Evolutionary conservation across 176 grass and related monocot species (phyloP).

Genomic region (Guadua angustifolia): DNA sequence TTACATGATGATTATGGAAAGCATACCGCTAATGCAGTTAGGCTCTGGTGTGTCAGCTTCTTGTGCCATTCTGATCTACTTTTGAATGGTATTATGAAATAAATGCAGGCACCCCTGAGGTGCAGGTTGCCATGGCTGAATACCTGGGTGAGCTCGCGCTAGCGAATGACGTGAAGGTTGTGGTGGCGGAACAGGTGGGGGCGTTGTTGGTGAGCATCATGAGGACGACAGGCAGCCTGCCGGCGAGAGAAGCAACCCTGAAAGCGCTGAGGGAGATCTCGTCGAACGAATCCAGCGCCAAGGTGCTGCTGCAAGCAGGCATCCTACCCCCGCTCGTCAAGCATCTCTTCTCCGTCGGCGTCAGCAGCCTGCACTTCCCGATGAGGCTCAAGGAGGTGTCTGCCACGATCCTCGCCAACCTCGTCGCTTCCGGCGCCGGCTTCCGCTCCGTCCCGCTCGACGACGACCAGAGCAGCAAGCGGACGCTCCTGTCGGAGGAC

Average conservation of each 20-base stretch:
- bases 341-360: slow-evolving; percentile 65
- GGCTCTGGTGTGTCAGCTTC: background rate
- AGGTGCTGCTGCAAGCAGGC: slow-evolving; percentile 61
- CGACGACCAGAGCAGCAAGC: slow-evolving; percentile 22
- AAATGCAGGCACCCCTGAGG: slow-evolving; percentile 53
- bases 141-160: slow-evolving; percentile 71
- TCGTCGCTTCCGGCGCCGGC: slow-evolving; percentile 53
- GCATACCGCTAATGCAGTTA: too few relatives aligned
- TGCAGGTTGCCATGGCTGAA: slow-evolving; percentile 73
- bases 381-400: slow-evolving; percentile 82
- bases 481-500: slow-evolving; percentile 68
- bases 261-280: slow-evolving; percentile 78
- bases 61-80: background rate
- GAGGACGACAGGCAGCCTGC: slow-evolving; percentile 39
- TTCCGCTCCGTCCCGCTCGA: slow-evolving; percentile 57
- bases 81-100: too few relatives aligned
- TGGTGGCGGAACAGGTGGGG: slow-evolving; percentile 68
- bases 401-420: slow-evolving; percentile 72
- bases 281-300: slow-evolving; percentile 69
- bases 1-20: too few relatives aligned
- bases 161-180: slow-evolving; percentile 67
- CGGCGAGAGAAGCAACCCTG: slow-evolving; percentile 70
- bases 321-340: slow-evolving; percentile 77
- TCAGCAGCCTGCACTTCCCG: slow-evolving; percentile 51
- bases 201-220: slow-evolving; percentile 64